Evolutionary conservation across 1,284 basidiomycete genomes (phyloP), one percentile per base, ranked within the genome.

Genomic region (Gymnopus androsaceus): DNA sequence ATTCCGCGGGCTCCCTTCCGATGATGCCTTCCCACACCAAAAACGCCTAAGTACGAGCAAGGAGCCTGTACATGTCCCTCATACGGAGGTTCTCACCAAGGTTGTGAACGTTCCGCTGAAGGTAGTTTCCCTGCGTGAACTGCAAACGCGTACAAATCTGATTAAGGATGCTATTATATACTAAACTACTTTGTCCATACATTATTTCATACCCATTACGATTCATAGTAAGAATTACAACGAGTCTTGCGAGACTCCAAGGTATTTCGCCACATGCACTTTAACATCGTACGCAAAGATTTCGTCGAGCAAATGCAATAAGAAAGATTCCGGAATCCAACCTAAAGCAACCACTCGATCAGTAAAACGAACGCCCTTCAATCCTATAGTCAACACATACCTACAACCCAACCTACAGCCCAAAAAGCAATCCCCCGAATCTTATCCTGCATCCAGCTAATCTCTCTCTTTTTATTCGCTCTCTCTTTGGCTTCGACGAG

Each of bases 281-380:
- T 53, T 11, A 17, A 45, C 41, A 11, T 53, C 51, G 21, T 53
- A 37, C 4, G 25, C 51, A 36, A 53, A 53, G 4, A 53, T 36
- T 23, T 53, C 51, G n/a, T 53, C 51, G 40, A 45, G 7, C 12
- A 53, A n/a, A n/a, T n/a, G n/a, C n/a, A n/a, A n/a, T n/a, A n/a
- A 14, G 23, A 34, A 44, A 7, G 41, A 44, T 36, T 53, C 51
- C 2, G 51, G 51, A 23, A 53, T 30, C 31, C 33, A 40, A n/a
- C 27, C 36, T 19, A 30, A 7, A 28, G 28, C 12, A n/a, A 28
- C 11, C 8, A 17, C 28, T 28, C 23, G 28, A 14, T 27, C 30
- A 33, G 33, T 6, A 37, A 8, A 44, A n/a, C n/a, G n/a, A n/a
- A n/a, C n/a, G n/a, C n/a, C 8, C 15, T 19, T 21, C 27, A n/a